Conservation (phyloP, 1,139 yeast genomes). For the Sugiyamaella neomexicana region DNA sequence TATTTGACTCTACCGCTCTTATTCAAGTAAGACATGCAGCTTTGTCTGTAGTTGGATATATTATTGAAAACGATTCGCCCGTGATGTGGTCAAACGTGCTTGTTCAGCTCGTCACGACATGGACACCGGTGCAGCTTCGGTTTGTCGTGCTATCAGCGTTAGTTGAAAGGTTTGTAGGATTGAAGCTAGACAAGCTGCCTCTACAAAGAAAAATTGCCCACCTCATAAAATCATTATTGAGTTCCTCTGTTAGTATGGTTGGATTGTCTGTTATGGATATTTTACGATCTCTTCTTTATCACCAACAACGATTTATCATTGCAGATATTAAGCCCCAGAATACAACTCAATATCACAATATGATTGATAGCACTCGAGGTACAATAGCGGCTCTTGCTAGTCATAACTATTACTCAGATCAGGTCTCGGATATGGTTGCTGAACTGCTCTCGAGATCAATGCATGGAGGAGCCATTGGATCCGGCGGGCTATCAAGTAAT, state of each 20-base stretch:
- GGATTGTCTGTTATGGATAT: conserved; percentile 89
- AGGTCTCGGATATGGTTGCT: conserved; percentile 70
- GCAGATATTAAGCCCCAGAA: conserved; percentile 5
- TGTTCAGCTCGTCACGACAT: conserved; percentile 61
- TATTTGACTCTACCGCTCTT: conserved; percentile 44
- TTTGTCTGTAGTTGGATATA: conserved; percentile 38
- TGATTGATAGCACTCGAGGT: conserved; percentile 28
- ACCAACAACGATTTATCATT: conserved; percentile 49
- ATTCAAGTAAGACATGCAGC: conserved; percentile 43
- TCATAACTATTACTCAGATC: conserved; percentile 77
- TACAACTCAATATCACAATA: background rate
- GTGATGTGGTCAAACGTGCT: conserved; percentile 57
- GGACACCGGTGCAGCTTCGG: conserved; percentile 87
- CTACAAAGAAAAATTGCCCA: conserved; percentile 54
- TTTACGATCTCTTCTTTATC: conserved; percentile 59
- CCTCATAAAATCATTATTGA: conserved; percentile 64
- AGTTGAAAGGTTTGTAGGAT: conserved; percentile 37
- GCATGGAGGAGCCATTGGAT: conserved; percentile 7
- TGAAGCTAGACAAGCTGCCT: conserved; percentile 38
- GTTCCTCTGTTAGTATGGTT: conserved; percentile 78
- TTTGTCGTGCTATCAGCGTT: conserved; percentile 60
- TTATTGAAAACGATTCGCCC: conserved; percentile 33
- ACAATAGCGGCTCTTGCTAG: conserved; percentile 65
- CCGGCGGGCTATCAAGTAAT: conserved; percentile 4
- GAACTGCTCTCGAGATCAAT: conserved; percentile 38